phyloP scores from a whole-genome alignment of 176 grass and related monocot species.

The Echinochloa phyllopogon region DNA sequence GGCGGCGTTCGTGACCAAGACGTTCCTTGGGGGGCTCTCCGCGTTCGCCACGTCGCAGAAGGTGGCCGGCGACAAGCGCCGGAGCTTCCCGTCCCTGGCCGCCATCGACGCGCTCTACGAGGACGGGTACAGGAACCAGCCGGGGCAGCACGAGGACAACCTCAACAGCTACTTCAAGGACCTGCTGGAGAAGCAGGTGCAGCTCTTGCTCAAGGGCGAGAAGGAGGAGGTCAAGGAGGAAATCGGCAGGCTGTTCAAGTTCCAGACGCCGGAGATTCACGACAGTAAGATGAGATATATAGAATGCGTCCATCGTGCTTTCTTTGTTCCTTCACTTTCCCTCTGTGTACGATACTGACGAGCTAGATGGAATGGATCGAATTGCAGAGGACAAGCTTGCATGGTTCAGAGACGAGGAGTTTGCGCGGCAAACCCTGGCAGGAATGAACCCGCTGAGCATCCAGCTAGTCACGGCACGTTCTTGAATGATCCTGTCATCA shows the following conservation, averaged over 20 bases:
- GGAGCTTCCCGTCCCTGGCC: constrained; percentile 46
- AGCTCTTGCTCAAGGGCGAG: background rate
- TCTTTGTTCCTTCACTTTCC: no score
- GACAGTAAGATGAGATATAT: constrained; percentile 9
- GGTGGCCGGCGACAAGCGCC: background rate
- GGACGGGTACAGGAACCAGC: constrained; percentile 27
- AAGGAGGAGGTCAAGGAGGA: background rate
- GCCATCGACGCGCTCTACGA: constrained; percentile 58
- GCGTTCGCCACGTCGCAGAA: background rate
- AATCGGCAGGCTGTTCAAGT: background rate
- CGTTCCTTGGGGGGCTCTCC: constrained; percentile 21
- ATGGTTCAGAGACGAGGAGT: constrained; percentile 83
- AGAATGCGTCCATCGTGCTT: background rate
- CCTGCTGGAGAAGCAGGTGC: background rate
- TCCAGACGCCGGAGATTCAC: constrained; percentile 47
- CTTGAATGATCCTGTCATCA: background rate
- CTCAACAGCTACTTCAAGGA: fast-evolving
- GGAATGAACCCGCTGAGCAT: constrained; percentile 70
- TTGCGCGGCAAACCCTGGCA: constrained; percentile 64
- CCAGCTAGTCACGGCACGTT: constrained; percentile 53
- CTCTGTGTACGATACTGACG: no score
- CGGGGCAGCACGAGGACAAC: background rate
- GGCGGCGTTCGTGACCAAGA: constrained; percentile 6
- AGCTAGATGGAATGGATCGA: background rate
- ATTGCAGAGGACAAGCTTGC: constrained; percentile 70